Percentiles rank a stretch among this genome's conserved stretches.
Conservation (phyloP, 352 stramenopile genomes). For the Phytophthora hybrid region DNA sequence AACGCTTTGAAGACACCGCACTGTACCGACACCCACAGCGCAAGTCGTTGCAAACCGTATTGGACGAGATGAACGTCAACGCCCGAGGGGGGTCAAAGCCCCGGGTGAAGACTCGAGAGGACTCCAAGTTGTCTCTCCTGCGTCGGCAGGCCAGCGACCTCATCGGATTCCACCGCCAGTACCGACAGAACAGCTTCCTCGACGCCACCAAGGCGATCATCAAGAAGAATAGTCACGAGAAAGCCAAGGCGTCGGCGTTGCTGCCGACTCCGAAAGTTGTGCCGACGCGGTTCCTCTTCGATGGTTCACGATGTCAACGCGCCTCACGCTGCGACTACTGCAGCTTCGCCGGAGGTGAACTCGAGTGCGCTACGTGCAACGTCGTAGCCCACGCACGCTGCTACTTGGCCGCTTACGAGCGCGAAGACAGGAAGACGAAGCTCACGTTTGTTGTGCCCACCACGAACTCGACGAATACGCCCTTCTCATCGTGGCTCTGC, state of each 20-base stretch:
- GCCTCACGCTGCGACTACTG: slow-evolving; percentile 73
- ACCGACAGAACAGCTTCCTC: slow-evolving; percentile 17
- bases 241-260: slow-evolving; percentile 15
- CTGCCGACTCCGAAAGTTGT: slow-evolving; percentile 32
- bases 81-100: neutral
- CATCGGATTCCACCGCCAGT: slow-evolving; percentile 7
- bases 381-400: slow-evolving; percentile 70
- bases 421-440: slow-evolving; percentile 48
- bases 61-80: slow-evolving; percentile 45
- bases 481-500: slow-evolving; percentile 69
- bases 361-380: slow-evolving; percentile 73
- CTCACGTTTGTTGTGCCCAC: slow-evolving; percentile 62
- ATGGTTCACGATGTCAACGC: slow-evolving; percentile 45
- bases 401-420: slow-evolving; percentile 55
- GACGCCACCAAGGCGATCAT: slow-evolving; percentile 20
- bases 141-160: slow-evolving; percentile 33
- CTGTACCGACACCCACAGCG: slow-evolving; percentile 48
- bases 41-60: slow-evolving; percentile 37
- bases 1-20: slow-evolving; percentile 44
- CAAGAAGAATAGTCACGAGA: slow-evolving; percentile 15
- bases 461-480: slow-evolving; percentile 5
- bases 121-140: slow-evolving; percentile 8
- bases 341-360: slow-evolving; percentile 60
- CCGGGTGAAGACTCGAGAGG: neutral
- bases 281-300: slow-evolving; percentile 64